Evolutionary conservation across 257 asterid species (phyloP).

Genomic region (Nicotiana undulata): DNA sequence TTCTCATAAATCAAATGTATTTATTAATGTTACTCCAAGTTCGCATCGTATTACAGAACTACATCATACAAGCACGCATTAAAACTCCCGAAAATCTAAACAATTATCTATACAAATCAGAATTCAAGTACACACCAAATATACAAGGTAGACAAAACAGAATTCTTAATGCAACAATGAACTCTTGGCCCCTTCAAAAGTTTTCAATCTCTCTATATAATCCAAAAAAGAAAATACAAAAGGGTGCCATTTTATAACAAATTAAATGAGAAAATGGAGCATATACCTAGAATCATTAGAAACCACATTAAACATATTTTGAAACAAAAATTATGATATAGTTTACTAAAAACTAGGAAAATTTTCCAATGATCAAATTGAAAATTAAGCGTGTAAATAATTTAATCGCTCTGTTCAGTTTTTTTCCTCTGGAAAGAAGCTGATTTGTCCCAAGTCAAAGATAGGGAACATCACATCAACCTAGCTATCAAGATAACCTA

Average conservation of each 20-base stretch:
- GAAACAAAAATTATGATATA: neutral
- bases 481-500: neutral
- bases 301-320: neutral
- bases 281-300: neutral
- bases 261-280: neutral
- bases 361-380: neutral
- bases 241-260: neutral
- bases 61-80: neutral
- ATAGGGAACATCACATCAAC: neutral
- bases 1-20: neutral
- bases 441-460: neutral
- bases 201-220: neutral
- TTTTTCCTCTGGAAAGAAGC: neutral
- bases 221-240: neutral
- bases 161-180: neutral
- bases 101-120: neutral
- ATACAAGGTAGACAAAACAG: neutral
- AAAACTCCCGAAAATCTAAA: neutral
- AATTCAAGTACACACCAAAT: neutral
- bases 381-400: neutral
- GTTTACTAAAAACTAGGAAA: neutral
- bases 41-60: neutral
- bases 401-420: neutral
- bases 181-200: neutral
- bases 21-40: neutral